Conservation (phyloP, 2,329 filamentous ascomycete species). For the Penicillium occitanis region DNA sequence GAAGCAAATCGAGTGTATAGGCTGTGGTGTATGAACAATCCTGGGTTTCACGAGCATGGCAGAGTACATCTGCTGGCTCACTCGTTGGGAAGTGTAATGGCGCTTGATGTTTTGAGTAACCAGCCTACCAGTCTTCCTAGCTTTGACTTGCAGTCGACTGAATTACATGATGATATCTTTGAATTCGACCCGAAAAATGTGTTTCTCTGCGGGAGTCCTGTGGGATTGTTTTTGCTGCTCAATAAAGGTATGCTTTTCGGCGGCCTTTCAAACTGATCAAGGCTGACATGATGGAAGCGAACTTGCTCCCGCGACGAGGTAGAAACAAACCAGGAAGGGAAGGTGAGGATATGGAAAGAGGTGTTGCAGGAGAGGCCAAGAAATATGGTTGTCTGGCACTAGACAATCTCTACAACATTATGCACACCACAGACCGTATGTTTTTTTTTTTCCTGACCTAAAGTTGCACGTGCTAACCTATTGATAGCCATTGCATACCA, state of each 20-base stretch:
- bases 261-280: background rate
- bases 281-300: slow-evolving; percentile 41
- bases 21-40: slow-evolving; percentile 92
- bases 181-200: slow-evolving; percentile 90
- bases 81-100: slow-evolving; percentile 92
- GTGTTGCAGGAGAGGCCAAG: slow-evolving; percentile 74
- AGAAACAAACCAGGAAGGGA: slow-evolving; percentile 74
- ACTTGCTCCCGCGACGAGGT: slow-evolving; percentile 72
- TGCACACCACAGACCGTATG: slow-evolving; percentile 66
- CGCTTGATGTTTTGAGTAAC: slow-evolving; percentile 82
- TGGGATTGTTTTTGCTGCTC: slow-evolving; percentile 87
- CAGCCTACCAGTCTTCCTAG: slow-evolving; percentile 73
- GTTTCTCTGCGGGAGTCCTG: slow-evolving; percentile 86
- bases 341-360: slow-evolving; percentile 57
- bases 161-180: slow-evolving; percentile 61
- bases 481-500: slow-evolving; percentile 76
- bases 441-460: background rate
- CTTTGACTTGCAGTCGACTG: slow-evolving; percentile 40
- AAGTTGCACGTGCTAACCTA: background rate
- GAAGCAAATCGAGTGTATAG: slow-evolving; percentile 96
- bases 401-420: slow-evolving; percentile 94
- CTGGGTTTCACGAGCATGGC: slow-evolving; percentile 75
- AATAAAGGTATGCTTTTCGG: slow-evolving; percentile 55
- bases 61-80: slow-evolving; percentile 91
- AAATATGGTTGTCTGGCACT: slow-evolving; percentile 88